A percentile compares a stretch with the other conserved stretches of the same genome.
Evolutionary conservation across 768 basidiomycete genomes (phyloP).

Genomic region (Suillus plorans): DNA sequence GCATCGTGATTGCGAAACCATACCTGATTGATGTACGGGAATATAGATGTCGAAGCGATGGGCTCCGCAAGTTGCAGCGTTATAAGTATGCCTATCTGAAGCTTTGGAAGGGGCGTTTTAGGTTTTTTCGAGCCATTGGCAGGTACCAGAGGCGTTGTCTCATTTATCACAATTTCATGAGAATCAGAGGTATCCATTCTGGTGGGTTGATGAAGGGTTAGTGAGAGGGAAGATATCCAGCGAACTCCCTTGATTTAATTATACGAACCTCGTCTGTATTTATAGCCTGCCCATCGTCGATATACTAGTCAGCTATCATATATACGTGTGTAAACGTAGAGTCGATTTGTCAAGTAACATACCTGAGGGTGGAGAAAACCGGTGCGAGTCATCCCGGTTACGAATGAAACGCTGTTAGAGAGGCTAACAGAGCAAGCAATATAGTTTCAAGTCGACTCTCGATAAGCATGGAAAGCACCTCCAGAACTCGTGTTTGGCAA

Average conservation of each 20-base stretch:
- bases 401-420: background rate
- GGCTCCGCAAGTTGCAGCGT: slow-evolving; percentile 47
- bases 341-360: background rate
- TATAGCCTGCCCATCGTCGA: background rate
- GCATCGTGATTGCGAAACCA: background rate
- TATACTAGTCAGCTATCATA: background rate
- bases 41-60: slow-evolving; percentile 44
- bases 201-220: background rate
- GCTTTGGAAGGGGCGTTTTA: slow-evolving; percentile 41
- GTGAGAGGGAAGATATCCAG: background rate
- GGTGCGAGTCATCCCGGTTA: background rate
- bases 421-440: background rate
- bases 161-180: background rate
- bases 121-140: slow-evolving; percentile 16
- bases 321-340: background rate
- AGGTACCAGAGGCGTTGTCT: background rate
- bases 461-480: background rate
- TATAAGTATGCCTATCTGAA: slow-evolving; percentile 45
- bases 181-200: background rate
- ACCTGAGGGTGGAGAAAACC: background rate
- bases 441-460: background rate
- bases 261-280: background rate
- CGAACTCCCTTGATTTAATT: background rate
- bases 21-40: slow-evolving; percentile 53
- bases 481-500: background rate